Percentiles rank a stretch among this genome's conserved stretches.
These are phyloP conservation scores for Lophiotrema nucula DNA, from an alignment of 495 filamentous ascomycete species.

Conservation along the genomic window DNA sequence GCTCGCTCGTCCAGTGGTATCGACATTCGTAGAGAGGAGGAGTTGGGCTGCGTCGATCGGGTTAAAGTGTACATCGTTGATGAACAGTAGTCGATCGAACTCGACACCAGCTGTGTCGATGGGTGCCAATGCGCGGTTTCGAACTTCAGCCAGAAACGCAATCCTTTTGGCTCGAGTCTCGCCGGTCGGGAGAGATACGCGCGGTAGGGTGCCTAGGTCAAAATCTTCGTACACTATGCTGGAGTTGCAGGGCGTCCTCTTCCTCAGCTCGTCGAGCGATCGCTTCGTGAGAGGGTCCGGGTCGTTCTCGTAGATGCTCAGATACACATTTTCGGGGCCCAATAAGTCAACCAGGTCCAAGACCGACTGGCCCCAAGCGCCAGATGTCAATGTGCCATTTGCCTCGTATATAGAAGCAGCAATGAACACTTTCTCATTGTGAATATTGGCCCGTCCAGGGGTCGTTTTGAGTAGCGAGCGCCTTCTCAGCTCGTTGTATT, in stretches of 20 bases:
- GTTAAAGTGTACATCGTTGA: constrained; percentile 75
- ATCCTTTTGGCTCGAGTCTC: constrained; percentile 65
- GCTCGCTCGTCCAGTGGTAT: constrained; percentile 52
- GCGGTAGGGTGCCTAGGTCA: constrained; percentile 51
- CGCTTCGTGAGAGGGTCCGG: constrained; percentile 48
- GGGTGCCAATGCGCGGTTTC: constrained; percentile 70
- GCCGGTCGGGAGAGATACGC: constrained; percentile 61
- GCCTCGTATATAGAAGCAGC: constrained; percentile 71
- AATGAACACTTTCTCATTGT: constrained; percentile 70
- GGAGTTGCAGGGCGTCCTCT: constrained; percentile 49
- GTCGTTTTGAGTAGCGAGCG: not conserved
- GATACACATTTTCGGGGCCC: constrained; percentile 55
- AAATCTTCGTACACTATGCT: constrained; percentile 55
- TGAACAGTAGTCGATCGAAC: constrained; percentile 69
- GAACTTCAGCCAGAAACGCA: constrained; percentile 72
- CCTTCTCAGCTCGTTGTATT: constrained; percentile 25
- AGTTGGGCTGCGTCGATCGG: constrained; percentile 69
- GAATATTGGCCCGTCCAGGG: constrained; percentile 60
- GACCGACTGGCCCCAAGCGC: constrained; percentile 65
- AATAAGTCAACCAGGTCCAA: constrained; percentile 61
- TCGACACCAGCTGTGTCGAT: constrained; percentile 44
- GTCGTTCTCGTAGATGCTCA: constrained; percentile 72
- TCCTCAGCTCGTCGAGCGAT: constrained; percentile 46
- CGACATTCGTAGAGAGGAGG: constrained; percentile 70
- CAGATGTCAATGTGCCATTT: constrained; percentile 55